Conservation (phyloP, 495 filamentous ascomycete genomes). For the Talaromyces borbonicus region DNA sequence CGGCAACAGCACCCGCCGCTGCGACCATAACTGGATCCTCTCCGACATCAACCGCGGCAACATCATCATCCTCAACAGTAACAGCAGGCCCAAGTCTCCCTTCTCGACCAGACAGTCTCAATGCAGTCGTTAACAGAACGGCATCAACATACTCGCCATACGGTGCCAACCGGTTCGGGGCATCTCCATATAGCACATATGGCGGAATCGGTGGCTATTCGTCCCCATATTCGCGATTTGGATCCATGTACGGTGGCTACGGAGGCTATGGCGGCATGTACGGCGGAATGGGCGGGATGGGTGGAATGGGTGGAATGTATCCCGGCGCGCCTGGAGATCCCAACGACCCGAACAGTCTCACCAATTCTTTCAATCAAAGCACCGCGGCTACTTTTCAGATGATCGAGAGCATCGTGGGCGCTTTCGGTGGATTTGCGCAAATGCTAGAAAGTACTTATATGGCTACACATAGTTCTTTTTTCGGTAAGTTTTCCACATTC, state of each 20-base stretch:
- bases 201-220: conserved; percentile 45
- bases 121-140: conserved; percentile 69
- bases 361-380: conserved; percentile 78
- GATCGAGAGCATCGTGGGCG: conserved; percentile 97
- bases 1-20: conserved; percentile 27
- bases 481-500: conserved; percentile 54
- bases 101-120: conserved; percentile 64
- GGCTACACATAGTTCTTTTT: conserved; percentile 99
- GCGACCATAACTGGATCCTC: conserved; percentile 21
- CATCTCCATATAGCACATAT: conserved; percentile 38
- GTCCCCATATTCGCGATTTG: conserved; percentile 59
- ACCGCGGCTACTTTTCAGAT: conserved; percentile 98
- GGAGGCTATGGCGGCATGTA: conserved; percentile 31
- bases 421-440: conserved; percentile 91
- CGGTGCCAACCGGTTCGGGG: conserved; percentile 48
- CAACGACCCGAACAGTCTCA: conserved; percentile 88
- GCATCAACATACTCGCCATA: conserved; percentile 78
- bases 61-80: conserved; percentile 32
- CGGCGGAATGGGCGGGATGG: conserved; percentile 46
- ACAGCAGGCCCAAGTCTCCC: conserved; percentile 64
- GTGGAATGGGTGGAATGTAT: conserved; percentile 29
- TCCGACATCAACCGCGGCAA: conserved; percentile 28
- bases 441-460: conserved; percentile 99
- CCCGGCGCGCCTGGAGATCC: conserved; percentile 45
- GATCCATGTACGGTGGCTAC: conserved; percentile 44